A percentile compares a stretch with the other conserved stretches of the same genome.
Evolutionary conservation across 345 rosid genomes (phyloP).

Genomic region (Erodium maritimum): DNA sequence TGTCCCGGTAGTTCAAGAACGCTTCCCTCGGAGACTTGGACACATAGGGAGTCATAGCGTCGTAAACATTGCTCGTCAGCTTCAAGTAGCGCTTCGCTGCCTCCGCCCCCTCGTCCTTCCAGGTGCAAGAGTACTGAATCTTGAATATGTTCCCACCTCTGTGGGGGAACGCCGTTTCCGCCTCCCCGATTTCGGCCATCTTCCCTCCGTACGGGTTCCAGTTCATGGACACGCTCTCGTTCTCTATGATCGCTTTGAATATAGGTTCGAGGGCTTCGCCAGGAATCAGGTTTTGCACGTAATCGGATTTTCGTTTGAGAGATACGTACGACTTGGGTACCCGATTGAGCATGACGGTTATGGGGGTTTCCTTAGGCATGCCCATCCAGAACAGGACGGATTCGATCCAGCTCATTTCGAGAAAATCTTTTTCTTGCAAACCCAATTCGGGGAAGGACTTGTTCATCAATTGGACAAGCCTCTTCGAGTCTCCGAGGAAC

Average conservation of each 20-base stretch:
- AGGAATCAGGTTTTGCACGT: background rate
- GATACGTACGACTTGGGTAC: background rate
- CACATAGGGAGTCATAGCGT: background rate
- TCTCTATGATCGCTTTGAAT: background rate
- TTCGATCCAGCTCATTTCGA: slow-evolving; percentile 30
- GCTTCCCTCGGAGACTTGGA: background rate
- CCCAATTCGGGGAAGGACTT: slow-evolving; percentile 27
- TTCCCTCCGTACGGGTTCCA: background rate
- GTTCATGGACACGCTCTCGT: background rate
- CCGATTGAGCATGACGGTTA: too few species aligned
- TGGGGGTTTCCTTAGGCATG: slow-evolving; percentile 10
- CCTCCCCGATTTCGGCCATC: background rate
- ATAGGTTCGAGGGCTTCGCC: background rate
- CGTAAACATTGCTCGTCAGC: background rate
- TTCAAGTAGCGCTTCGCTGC: background rate
- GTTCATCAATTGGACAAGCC: slow-evolving; percentile 17
- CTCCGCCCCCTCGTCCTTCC: background rate
- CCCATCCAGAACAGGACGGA: slow-evolving; percentile 5
- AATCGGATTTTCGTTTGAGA: background rate
- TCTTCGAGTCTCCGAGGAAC: background rate
- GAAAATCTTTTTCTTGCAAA: slow-evolving; percentile 16
- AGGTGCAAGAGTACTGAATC: background rate
- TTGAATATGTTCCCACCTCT: background rate
- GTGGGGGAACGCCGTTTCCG: background rate
- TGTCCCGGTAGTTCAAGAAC: background rate